Conservation (phyloP, 176 grass and related monocot species). For the Carex scoparia region DNA sequence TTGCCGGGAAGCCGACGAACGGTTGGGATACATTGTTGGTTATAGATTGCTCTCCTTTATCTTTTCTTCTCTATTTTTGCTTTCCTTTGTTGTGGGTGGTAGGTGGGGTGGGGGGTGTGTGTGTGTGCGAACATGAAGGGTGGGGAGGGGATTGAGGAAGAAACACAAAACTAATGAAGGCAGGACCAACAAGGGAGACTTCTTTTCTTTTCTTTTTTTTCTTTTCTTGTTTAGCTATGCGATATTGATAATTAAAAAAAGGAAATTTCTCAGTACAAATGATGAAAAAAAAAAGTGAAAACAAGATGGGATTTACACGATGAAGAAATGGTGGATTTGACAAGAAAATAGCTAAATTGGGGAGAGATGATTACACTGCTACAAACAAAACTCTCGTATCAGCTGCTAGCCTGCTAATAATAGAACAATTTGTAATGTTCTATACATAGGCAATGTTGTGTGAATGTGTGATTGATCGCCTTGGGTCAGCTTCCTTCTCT, state of each 20-base stretch:
- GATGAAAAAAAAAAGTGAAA: background rate
- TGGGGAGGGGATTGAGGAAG: background rate
- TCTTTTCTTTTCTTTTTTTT: too few species aligned
- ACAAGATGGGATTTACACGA: background rate
- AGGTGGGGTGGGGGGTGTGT: background rate
- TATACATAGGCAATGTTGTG: background rate
- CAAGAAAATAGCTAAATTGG: background rate
- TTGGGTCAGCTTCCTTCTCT: background rate
- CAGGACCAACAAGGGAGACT: background rate
- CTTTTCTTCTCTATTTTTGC: background rate
- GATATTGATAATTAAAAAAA: background rate
- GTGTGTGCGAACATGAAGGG: background rate
- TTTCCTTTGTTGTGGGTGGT: background rate
- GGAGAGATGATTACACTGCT: background rate
- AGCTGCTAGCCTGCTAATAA: background rate
- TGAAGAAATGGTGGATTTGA: background rate
- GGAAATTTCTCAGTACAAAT: background rate
- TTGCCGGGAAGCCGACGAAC: background rate
- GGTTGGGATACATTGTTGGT: slow-evolving; percentile 13
- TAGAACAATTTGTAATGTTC: slow-evolving; percentile 3
- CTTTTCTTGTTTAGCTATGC: background rate
- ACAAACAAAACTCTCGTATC: background rate
- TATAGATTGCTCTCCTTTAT: background rate
- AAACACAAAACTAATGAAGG: background rate
- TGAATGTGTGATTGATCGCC: background rate